Conservation (phyloP, 768 basidiomycete species). For the Gymnopilus dilepis region DNA sequence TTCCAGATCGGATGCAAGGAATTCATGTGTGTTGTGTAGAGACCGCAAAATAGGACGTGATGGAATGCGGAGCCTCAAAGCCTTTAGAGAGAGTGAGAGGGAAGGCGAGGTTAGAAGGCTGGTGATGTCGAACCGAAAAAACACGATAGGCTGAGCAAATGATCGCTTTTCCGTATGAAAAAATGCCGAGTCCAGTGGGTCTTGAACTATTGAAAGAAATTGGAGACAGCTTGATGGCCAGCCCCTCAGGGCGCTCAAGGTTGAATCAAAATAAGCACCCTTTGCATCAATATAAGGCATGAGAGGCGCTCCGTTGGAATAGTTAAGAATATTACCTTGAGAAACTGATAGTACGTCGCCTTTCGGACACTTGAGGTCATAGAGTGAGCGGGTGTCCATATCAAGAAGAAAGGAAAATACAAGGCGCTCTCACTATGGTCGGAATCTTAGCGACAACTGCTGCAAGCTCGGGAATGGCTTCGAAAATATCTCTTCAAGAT, state of each 20-base stretch:
- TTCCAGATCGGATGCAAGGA: constrained; percentile 50
- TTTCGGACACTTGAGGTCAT: constrained; percentile 58
- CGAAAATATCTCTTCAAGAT: constrained; percentile 69
- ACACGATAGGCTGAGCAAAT: constrained; percentile 90
- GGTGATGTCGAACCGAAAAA: constrained; percentile 68
- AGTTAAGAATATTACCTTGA: constrained; percentile 51
- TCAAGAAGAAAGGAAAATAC: not conserved
- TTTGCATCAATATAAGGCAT: constrained; percentile 34
- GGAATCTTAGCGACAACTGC: constrained; percentile 71
- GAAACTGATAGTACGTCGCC: constrained; percentile 83
- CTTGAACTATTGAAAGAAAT: constrained; percentile 69
- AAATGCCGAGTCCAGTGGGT: constrained; percentile 52
- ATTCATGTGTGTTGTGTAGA: constrained; percentile 30
- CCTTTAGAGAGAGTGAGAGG: constrained; percentile 55
- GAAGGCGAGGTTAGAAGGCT: constrained; percentile 48
- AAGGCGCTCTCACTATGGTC: constrained; percentile 73
- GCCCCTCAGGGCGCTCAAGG: constrained; percentile 60
- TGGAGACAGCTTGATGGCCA: constrained; percentile 59
- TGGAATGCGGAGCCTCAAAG: constrained; percentile 76
- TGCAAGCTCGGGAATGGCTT: constrained; percentile 51
- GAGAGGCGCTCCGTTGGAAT: too few relatives aligned
- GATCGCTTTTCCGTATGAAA: constrained; percentile 29
- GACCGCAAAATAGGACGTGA: constrained; percentile 58
- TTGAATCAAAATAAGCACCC: constrained; percentile 87
- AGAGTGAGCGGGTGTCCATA: not conserved